A percentile compares a stretch with the other conserved stretches of the same genome.
Evolutionary conservation across 225 moss, liverwort and hornwort species (phyloP).

Genomic region (Pseudisothecium myosuroides): DNA sequence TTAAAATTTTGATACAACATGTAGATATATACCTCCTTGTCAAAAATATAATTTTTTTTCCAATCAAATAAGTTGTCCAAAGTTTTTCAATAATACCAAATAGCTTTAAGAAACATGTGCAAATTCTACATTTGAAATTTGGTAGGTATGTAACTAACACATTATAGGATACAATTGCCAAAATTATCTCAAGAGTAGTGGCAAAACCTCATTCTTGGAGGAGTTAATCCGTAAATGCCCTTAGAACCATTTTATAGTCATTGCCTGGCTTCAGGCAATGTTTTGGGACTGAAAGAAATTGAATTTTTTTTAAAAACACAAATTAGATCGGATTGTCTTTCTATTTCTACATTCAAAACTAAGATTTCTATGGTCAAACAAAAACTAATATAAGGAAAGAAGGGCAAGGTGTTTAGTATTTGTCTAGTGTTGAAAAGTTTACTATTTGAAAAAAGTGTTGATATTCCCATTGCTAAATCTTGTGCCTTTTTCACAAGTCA

Average conservation of each 20-base stretch:
- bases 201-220: no score
- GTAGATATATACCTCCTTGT: neutral
- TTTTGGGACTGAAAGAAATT: accelerated
- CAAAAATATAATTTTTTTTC: neutral
- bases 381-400: neutral
- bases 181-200: no score
- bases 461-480: neutral
- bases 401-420: neutral
- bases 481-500: neutral
- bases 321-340: no score
- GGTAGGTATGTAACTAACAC: no score
- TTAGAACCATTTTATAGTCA: no score
- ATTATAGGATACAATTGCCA: no score
- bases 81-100: accelerated
- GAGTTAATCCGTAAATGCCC: no score
- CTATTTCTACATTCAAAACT: neutral
- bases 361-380: accelerated
- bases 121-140: no score
- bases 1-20: neutral
- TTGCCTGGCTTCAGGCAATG: accelerated
- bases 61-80: accelerated
- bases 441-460: neutral
- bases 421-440: neutral
- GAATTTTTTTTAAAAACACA: no score
- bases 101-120: neutral